phyloP scores from a whole-genome alignment of 2,329 filamentous ascomycete genomes.

The Botrytis aclada region DNA sequence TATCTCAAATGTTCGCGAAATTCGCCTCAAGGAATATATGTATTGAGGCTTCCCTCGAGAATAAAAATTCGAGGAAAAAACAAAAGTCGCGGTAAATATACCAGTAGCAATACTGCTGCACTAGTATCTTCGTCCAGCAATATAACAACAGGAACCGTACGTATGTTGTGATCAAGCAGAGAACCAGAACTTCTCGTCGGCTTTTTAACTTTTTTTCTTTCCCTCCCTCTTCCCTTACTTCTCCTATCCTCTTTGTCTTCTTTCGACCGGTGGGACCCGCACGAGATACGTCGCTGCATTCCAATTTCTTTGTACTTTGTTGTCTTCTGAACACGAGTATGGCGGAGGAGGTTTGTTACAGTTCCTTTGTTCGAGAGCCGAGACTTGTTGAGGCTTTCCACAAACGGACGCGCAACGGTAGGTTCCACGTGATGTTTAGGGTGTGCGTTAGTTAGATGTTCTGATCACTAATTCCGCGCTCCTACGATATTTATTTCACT shows the following conservation, averaged over 20 bases:
- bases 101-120: background rate
- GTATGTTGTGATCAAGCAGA: background rate
- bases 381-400: background rate
- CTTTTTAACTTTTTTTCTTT: background rate
- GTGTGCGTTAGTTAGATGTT: background rate
- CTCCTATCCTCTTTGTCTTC: slow-evolving; percentile 4
- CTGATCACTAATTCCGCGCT: background rate
- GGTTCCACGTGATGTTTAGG: background rate
- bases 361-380: background rate
- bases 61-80: background rate
- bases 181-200: background rate
- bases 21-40: background rate
- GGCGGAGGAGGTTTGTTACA: background rate
- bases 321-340: background rate
- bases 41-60: background rate
- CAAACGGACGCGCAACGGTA: background rate
- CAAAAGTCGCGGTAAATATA: background rate
- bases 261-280: background rate
- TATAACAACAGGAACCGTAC: background rate
- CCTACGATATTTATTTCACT: background rate
- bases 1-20: background rate
- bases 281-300: background rate
- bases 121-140: background rate
- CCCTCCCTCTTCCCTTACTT: background rate
- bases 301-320: background rate